Evolutionary conservation across 2,329 filamentous ascomycete genomes (phyloP), one percentile per base, ranked within the genome.

Genomic region (Hypoxylon sp.): DNA sequence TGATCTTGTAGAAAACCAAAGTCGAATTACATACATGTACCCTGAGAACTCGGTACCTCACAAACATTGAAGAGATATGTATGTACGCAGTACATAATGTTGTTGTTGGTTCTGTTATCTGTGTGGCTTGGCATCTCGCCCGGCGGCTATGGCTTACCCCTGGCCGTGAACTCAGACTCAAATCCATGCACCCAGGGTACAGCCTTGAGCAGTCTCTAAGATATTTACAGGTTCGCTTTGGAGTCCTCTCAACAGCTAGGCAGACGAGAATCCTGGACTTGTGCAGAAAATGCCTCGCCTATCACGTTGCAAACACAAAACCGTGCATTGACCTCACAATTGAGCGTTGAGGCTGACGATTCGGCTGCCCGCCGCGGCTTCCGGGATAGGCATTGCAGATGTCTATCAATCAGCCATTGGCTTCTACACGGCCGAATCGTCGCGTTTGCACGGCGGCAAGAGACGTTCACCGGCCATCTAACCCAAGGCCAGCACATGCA

Each of bases 201-300:
- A 51, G 48, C 48, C 54, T 58, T 44, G 35, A 37, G 15, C 17
- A 11, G 35, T 47, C 15, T 50, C 44, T 5, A 39, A 27, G 2
- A 35, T 27, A n/a, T 17, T 2, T 1, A 19, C 1, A 42, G 17
- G 2, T 35, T 21, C 7, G 7, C 2, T n/a, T 59, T 17, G 39
- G 48, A 48, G 17, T 24, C 59, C 59, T 50, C 55, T 39, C 2
- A 10, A 46, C 2, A 19, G 3, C 11, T 31, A 59, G 56, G 56
- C 46, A 57, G 54, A 57, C 27, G 6, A 48, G 4, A 27, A 32
- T 10, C 31, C 29, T 15, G 17, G 37, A 31, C 19, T 8, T 37
- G n/a, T 11, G 11, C 37, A 24, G 42, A 59, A 55, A 62, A 27
- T 54, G 53, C 61, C 59, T 62, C 56, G 17, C 35, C 39, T 56